These are phyloP conservation scores for Paraconiothyrium sp. DNA, from an alignment of 2,329 filamentous ascomycete genomes.

Conservation along the genomic window DNA sequence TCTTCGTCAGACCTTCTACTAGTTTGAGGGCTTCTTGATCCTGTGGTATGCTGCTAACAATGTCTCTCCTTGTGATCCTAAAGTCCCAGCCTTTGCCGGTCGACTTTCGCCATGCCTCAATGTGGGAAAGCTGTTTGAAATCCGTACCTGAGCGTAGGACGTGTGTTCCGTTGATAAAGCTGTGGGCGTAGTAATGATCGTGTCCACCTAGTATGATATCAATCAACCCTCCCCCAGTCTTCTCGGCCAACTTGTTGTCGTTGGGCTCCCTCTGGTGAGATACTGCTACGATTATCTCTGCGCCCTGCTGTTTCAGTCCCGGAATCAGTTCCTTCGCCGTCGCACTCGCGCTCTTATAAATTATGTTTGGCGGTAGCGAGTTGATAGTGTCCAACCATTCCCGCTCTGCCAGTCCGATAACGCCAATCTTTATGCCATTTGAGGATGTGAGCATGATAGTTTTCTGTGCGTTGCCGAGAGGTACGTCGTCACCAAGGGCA, in stretches of 20 bases:
- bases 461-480: slow-evolving; percentile 78
- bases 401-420: slow-evolving; percentile 85
- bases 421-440: slow-evolving; percentile 84
- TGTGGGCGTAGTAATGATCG: slow-evolving; percentile 87
- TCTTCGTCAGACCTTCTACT: slow-evolving; percentile 74
- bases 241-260: slow-evolving; percentile 83
- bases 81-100: slow-evolving; percentile 75
- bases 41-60: slow-evolving; percentile 73
- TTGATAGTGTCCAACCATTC: slow-evolving; percentile 94
- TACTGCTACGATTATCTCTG: slow-evolving; percentile 82
- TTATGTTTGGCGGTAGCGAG: slow-evolving; percentile 79
- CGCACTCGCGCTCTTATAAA: slow-evolving; percentile 80
- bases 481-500: slow-evolving; percentile 76
- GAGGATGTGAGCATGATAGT: slow-evolving; percentile 81
- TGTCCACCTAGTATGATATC: slow-evolving; percentile 90
- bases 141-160: slow-evolving; percentile 88
- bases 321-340: slow-evolving; percentile 81
- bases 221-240: slow-evolving; percentile 74
- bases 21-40: slow-evolving; percentile 69
- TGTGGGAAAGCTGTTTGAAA: slow-evolving; percentile 91
- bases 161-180: slow-evolving; percentile 79
- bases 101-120: slow-evolving; percentile 74
- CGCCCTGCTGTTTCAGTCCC: slow-evolving; percentile 75
- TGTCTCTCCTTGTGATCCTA: slow-evolving; percentile 77
- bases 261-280: slow-evolving; percentile 91